Evolutionary conservation across 192 early-diverging fungal genomes (phyloP).

Genomic region (Entomortierella beljakovae): DNA sequence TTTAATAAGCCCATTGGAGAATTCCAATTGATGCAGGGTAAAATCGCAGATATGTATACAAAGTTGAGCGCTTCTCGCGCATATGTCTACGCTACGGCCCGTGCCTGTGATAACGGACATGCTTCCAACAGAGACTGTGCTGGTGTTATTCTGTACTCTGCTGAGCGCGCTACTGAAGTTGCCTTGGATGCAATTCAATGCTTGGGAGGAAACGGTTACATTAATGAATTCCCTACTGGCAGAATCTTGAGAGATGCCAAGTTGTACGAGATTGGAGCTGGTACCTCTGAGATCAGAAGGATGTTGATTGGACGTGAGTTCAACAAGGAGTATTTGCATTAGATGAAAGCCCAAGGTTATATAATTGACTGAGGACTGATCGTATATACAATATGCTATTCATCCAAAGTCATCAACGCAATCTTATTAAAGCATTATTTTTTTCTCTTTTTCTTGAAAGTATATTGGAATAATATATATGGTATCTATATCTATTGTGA

Average conservation of each 20-base stretch:
- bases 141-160: constrained; percentile 92
- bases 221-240: constrained; percentile 91
- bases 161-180: constrained; percentile 93
- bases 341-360: too few species aligned
- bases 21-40: constrained; percentile 95
- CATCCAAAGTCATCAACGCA: too few species aligned
- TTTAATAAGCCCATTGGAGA: constrained; percentile 87
- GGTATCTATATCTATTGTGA: constrained; percentile 45
- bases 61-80: constrained; percentile 90
- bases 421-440: too few species aligned
- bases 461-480: too few species aligned
- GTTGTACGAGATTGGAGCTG: constrained; percentile 97
- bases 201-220: constrained; percentile 95
- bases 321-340: constrained; percentile 80
- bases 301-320: constrained; percentile 91
- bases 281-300: constrained; percentile 92
- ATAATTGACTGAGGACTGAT: too few species aligned
- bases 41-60: constrained; percentile 98
- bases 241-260: constrained; percentile 93
- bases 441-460: too few species aligned
- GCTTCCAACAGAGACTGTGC: constrained; percentile 93
- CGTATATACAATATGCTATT: too few species aligned
- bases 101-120: constrained; percentile 85
- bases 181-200: constrained; percentile 95
- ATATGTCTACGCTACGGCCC: constrained; percentile 91